Evolutionary conservation across 306 rosid genomes (phyloP), one percentile per base, ranked within the genome.

Genomic region (Aeschynomene evenia): DNA sequence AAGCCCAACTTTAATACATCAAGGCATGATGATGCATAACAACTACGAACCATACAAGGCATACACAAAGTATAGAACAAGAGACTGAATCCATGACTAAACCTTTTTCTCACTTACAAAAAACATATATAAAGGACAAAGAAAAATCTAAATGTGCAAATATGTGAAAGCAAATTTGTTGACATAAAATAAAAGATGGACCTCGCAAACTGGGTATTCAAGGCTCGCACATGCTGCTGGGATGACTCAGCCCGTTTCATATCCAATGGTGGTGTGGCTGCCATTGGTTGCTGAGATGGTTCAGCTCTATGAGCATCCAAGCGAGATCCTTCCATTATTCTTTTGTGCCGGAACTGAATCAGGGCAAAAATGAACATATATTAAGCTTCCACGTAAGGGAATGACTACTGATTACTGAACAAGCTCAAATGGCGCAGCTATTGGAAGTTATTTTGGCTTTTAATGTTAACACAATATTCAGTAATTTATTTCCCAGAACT

Each of bases 121-220:
- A 24, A 33, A 50, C 4, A 34, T 34, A 21, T 12, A 31, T 50
- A 2, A 48, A 28, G 34, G n/a, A 31, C 14, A 2, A 37, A 9
- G 29, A 68, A 60, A 12, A 65, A 40, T 18, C 18, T 18, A 65
- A 65, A 60, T 58, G 54, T 28, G n/a, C 5, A 51, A 62, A 77
- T 54, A 52, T 20, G 70, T 42, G 48, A 48, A 74, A 63, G 43
- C 13, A 69, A 54, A 70, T 16, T 23, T 16, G 46, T 68, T 46
- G 46, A 40, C 45, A 53, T 14, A 34, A 45, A 69, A 68, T 68
- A 50, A 77, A 82, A 75, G 57, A 66, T 58, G 80, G 77, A 95
- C 99, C 97, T 95, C 79, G 96, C 96, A 72, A 95, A 95, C 78
- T 95, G 97, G 83, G 85, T 85, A 78, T 95, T 95, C 80, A 95